Percentiles rank a stretch among this genome's conserved stretches.
phyloP scores from a whole-genome alignment of 352 stramenopile genomes.

The Globisporangium yorkense region DNA sequence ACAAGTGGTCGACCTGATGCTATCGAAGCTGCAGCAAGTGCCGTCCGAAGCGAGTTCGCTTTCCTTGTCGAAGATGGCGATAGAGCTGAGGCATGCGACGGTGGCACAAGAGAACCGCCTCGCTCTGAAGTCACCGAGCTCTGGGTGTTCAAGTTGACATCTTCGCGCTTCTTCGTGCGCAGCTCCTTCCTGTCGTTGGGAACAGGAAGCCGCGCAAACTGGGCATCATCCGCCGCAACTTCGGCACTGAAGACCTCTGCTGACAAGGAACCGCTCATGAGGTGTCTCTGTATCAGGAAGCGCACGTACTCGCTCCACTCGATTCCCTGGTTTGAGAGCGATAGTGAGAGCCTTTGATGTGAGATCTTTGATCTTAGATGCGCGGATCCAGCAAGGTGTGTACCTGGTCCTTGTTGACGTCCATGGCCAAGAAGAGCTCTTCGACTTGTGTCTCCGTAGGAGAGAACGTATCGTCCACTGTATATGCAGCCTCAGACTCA shows the following conservation, averaged over 20 bases:
- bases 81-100: too few relatives aligned
- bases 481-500: too few relatives aligned
- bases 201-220: background rate
- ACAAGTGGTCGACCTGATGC: background rate
- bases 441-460: conserved; percentile 15
- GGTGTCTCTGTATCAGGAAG: conserved; percentile 27
- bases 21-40: background rate
- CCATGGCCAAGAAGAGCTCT: conserved; percentile 42
- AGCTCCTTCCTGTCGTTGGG: conserved; percentile 15
- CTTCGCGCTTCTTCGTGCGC: conserved; percentile 25
- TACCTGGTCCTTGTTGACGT: conserved; percentile 46
- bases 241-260: background rate
- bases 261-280: background rate
- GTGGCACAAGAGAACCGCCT: background rate
- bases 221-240: background rate
- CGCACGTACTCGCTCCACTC: conserved; percentile 57
- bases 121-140: background rate
- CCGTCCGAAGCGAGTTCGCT: background rate
- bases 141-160: conserved; percentile 5
- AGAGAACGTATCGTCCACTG: background rate
- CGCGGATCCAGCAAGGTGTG: background rate
- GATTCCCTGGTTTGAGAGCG: conserved; percentile 18
- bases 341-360: background rate
- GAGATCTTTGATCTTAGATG: too few relatives aligned
- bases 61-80: background rate